Conservation (phyloP, 768 basidiomycete genomes). For the Mycena rebaudengoi region DNA sequence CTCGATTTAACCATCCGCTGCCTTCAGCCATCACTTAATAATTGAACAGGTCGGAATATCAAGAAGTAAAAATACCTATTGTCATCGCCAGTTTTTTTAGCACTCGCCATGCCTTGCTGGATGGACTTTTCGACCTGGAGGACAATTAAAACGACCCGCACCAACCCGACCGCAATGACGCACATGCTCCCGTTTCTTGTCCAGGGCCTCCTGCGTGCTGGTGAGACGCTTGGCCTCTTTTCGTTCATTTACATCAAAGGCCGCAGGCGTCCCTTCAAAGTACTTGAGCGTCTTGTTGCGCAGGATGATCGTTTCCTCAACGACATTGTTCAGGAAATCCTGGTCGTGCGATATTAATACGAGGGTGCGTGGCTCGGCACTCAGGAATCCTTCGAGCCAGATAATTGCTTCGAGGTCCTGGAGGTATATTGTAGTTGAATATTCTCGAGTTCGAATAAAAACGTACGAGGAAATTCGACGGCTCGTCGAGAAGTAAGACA, state of each 20-base stretch:
- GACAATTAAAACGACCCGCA: background rate
- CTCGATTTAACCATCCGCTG: constrained; percentile 60
- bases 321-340: constrained; percentile 65
- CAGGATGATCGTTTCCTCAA: constrained; percentile 69
- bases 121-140: constrained; percentile 64
- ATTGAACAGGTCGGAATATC: constrained; percentile 3
- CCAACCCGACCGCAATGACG: background rate
- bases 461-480: constrained; percentile 52
- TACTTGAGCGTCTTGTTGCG: constrained; percentile 60
- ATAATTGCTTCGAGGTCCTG: constrained; percentile 59
- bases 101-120: constrained; percentile 55
- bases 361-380: constrained; percentile 54
- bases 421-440: background rate
- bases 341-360: constrained; percentile 74
- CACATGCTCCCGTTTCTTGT: constrained; percentile 51
- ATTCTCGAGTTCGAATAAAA: background rate
- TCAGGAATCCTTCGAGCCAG: constrained; percentile 63
- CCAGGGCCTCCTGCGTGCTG: constrained; percentile 52
- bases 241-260: constrained; percentile 55
- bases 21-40: constrained; percentile 30
- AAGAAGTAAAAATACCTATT: constrained; percentile 43
- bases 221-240: constrained; percentile 55
- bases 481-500: constrained; percentile 68
- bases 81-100: constrained; percentile 68
- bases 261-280: constrained; percentile 64